These are phyloP conservation scores for Xylaria sp. DNA, from an alignment of 2,329 filamentous ascomycete genomes.

Conservation along the genomic window DNA sequence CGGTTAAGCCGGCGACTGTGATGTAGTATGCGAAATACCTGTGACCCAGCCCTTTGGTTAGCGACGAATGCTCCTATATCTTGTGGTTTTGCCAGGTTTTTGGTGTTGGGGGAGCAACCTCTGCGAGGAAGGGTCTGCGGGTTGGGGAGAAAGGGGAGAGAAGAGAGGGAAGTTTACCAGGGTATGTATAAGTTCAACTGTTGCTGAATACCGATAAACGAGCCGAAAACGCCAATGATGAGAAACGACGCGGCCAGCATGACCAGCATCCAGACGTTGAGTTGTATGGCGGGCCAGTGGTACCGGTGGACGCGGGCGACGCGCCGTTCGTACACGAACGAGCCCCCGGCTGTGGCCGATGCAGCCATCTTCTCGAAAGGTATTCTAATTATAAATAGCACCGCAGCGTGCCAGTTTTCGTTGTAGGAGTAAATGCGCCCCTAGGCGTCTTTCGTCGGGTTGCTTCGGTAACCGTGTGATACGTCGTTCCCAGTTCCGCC, in stretches of 20 bases:
- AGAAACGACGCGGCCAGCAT: slow-evolving; percentile 65
- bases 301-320: slow-evolving; percentile 61
- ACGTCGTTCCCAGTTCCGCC: background rate
- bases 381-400: background rate
- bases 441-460: background rate
- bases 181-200: slow-evolving; percentile 61
- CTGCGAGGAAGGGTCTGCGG: background rate
- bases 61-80: background rate
- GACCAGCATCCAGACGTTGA: slow-evolving; percentile 71
- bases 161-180: slow-evolving; percentile 54
- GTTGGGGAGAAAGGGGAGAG: background rate
- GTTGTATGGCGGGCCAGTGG: slow-evolving; percentile 71
- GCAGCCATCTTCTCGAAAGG: slow-evolving; percentile 40
- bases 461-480: background rate
- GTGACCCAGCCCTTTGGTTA: slow-evolving; percentile 6
- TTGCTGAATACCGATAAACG: slow-evolving; percentile 64
- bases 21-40: slow-evolving; percentile 75
- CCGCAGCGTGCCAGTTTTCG: background rate
- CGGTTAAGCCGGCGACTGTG: slow-evolving; percentile 61
- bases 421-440: too few species aligned
- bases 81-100: background rate
- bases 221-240: slow-evolving; percentile 66
- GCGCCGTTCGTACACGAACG: slow-evolving; percentile 52
- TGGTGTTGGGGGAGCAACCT: background rate
- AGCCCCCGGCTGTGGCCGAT: slow-evolving; percentile 46